Evolutionary conservation across 176 grass and related monocot genomes (phyloP).

Genomic region (Hordeum vulgare): DNA sequence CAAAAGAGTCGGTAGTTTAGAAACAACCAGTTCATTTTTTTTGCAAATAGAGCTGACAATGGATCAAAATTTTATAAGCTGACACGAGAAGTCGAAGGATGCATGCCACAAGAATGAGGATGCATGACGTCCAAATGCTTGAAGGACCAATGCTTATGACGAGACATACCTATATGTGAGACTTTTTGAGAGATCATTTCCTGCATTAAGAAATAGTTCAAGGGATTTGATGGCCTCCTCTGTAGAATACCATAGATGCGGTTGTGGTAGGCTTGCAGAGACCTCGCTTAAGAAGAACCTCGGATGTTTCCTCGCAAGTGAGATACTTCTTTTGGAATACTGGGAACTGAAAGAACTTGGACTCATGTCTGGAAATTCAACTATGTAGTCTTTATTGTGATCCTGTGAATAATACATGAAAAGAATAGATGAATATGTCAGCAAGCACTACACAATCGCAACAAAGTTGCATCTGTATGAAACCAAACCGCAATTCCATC

Average conservation of each 20-base stretch:
- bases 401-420: conserved; percentile 51
- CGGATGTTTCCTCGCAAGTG: conserved; percentile 21
- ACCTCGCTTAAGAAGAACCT: conserved; percentile 56
- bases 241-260: conserved; percentile 90
- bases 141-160: neutral
- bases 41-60: neutral
- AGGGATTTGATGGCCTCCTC: conserved; percentile 74
- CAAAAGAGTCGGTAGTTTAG: neutral
- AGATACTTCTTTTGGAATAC: conserved; percentile 43
- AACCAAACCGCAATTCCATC: conserved; percentile 82
- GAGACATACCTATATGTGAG: conserved; percentile 57
- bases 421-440: conserved; percentile 20
- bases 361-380: conserved; percentile 76
- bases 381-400: conserved; percentile 92
- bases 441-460: neutral
- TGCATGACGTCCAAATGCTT: neutral
- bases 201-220: conserved; percentile 62
- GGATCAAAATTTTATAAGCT: neutral
- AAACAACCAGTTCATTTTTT: neutral
- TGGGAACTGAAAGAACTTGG: conserved; percentile 32
- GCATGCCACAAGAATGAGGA: neutral
- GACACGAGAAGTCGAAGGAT: neutral
- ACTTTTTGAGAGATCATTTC: conserved; percentile 58
- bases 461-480: conserved; percentile 17
- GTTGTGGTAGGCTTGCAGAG: conserved; percentile 37